Conservation (phyloP, 768 basidiomycete species). For the Roridomyces roridus region DNA sequence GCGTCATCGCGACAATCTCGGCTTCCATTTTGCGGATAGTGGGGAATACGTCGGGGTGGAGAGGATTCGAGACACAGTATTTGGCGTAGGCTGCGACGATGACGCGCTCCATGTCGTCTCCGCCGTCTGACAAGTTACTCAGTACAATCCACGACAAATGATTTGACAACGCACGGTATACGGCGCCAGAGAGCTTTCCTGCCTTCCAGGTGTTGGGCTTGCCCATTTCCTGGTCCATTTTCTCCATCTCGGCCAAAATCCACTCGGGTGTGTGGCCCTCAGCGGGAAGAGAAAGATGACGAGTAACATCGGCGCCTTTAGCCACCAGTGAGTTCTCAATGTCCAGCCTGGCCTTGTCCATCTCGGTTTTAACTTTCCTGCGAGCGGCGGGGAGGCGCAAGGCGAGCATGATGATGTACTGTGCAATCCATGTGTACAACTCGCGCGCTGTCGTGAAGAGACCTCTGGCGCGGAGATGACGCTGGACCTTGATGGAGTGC, state of each 20-base stretch:
- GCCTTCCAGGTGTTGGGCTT: constrained; percentile 60
- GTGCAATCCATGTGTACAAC: constrained; percentile 56
- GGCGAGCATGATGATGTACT: constrained; percentile 63
- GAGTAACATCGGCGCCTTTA: constrained; percentile 62
- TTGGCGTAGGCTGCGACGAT: constrained; percentile 82
- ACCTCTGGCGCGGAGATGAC: constrained; percentile 72
- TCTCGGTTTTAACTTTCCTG: constrained; percentile 64
- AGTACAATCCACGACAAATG: too few relatives aligned
- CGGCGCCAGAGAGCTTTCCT: constrained; percentile 84
- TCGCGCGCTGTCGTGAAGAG: constrained; percentile 54
- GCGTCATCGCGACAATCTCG: constrained; percentile 88
- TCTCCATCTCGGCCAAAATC: constrained; percentile 80
- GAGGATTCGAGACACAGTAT: constrained; percentile 87
- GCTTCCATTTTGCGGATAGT: constrained; percentile 97
- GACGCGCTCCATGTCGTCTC: constrained; percentile 78
- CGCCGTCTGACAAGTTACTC: constrained; percentile 72
- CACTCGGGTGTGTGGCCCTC: constrained; percentile 71
- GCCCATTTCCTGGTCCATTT: constrained; percentile 70
- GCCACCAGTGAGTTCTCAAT: constrained; percentile 76
- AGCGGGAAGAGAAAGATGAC: constrained; percentile 70
- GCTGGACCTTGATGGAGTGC: constrained; percentile 57
- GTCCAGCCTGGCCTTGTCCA: constrained; percentile 66
- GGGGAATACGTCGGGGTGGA: constrained; percentile 94
- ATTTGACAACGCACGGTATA: constrained; percentile 87
- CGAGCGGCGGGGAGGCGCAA: constrained; percentile 67